Base-by-base conservation (phyloP, 106 monocot genomes). In the Allium sativum region DNA sequence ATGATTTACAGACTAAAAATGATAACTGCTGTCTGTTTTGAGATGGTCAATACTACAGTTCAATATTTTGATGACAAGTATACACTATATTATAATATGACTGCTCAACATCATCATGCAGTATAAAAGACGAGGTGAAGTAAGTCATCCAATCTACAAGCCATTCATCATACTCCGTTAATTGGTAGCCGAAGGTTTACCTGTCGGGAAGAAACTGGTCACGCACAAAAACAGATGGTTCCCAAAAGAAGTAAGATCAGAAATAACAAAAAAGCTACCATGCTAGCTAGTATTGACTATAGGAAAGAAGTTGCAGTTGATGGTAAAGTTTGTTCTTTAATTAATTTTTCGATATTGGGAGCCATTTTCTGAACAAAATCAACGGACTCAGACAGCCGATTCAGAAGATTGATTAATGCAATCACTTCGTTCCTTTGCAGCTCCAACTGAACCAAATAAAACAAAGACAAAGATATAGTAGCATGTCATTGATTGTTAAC, bases 371-470 rank as follows among this genome's bases (percentile, higher is more conserved):
- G 69, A 10, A 90, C 87, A 61, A 90, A 82, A 69, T 80, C 79
- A n/a, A 90, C 73, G 7, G 95, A 95, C 52, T 95, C 95, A 0
- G 90, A 95, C 0, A 95, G 81, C 68, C 90, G 73, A 72, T 90
- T 84, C 13, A 90, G 79, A 77, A 96, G 87, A 72, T 96, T 96
- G 13, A 78, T 65, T 42, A 96, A 75, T 16, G 96, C 96, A 41
- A 96, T 96, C 43, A 91, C 90, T 78, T 96, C 96, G 74, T 96
- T 87, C 47, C 90, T 76, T 53, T 96, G 90, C 70, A 96, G 74
- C 66, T 83, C 83, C 66, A 88, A 19, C 87, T 87, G 90, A 70
- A 73, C 64, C 45, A 44, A 12, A 42, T 70, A 45, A 6, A 66
- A 52, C 31, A 31, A 31, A 31, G 31, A 31, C 5, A 31, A 31